Base-by-base conservation (phyloP, 2,329 filamentous ascomycete species). In the Apiospora rasikravindrae region DNA sequence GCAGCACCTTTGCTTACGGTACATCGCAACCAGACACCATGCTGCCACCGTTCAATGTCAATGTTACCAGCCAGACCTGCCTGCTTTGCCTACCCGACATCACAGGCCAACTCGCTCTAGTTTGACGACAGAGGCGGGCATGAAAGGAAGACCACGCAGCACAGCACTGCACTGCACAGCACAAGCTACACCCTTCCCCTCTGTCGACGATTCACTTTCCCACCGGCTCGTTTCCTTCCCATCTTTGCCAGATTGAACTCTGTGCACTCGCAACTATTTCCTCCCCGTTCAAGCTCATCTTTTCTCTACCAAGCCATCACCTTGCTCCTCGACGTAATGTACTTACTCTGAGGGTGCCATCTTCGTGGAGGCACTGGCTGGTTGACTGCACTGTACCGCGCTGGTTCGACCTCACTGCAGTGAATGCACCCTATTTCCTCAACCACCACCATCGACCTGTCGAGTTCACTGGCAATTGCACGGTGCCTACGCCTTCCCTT, bases 81-180 rank as follows among this genome's bases (percentile, higher is more conserved):
- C 51, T 29, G 49, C 49, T 51, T 24, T 13, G 49, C n/a, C 22
- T 51, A 61, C 29, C 29, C 16, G 53, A 64, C 57, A 64, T 64
- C 57, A 40, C 57, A 64, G 57, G 57, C 57, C 53, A 68, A 24
- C 45, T 49, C 14, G 26, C 24, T 68, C 26, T 49, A 47, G 67
- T 49, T 49, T 49, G 67, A 69, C 67, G 67, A 69, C 67, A 69
- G 37, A 69, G 67, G 44, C 47, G 67, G 67, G 67, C 67, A 44
- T 47, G 67, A 69, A 49, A 26, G 44, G 67, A 68, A 47, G 29
- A 49, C 67, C 67, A 7, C 33, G 33, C 33, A 37, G 33, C 33
- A 6, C 33, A 33, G 33, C 33, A 7, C 33, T 6, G 33, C 33
- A 37, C 33, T 2, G 44, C 67, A 45, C 47, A 45, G 22, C 24